phyloP scores from a whole-genome alignment of 2,329 filamentous ascomycete genomes.

The Knoxdaviesia proteae region DNA sequence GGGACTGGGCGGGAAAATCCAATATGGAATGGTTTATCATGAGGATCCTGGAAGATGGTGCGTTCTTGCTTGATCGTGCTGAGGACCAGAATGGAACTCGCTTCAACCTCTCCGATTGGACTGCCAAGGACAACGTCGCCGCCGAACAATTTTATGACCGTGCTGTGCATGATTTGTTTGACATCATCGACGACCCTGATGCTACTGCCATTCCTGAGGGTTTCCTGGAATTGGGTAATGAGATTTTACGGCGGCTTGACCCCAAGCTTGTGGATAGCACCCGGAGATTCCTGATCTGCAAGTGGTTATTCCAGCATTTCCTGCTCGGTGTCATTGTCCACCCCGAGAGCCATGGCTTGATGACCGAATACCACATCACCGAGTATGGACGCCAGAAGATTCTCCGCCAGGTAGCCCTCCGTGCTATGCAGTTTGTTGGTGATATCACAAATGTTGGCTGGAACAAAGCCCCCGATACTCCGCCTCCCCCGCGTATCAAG shows the following conservation, averaged over 20 bases:
- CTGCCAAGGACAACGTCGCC: constrained; percentile 58
- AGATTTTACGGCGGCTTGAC: constrained; percentile 60
- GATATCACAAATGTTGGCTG: constrained; percentile 38
- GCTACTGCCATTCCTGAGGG: constrained; percentile 71
- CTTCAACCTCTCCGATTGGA: constrained; percentile 51
- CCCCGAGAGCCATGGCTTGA: constrained; percentile 61
- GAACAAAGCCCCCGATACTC: constrained; percentile 39
- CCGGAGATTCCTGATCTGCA: constrained; percentile 65
- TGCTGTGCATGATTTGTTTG: constrained; percentile 63
- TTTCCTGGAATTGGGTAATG: constrained; percentile 64
- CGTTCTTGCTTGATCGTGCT: constrained; percentile 71
- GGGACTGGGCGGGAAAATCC: constrained; percentile 73
- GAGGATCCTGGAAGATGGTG: constrained; percentile 81
- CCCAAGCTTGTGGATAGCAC: constrained; percentile 52
- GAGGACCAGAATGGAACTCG: constrained; percentile 57
- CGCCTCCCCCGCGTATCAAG: constrained; percentile 39
- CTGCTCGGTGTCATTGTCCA: constrained; percentile 67
- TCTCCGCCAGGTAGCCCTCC: constrained; percentile 57
- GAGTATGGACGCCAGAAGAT: constrained; percentile 75
- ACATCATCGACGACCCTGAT: constrained; percentile 68
- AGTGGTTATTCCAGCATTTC: constrained; percentile 84
- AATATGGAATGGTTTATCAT: constrained; percentile 90
- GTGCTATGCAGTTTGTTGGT: constrained; percentile 59
- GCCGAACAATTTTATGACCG: constrained; percentile 77
- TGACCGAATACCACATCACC: constrained; percentile 81